Conservation (phyloP, 1,284 basidiomycete genomes). For the Mycosarcoma maydis region DNA sequence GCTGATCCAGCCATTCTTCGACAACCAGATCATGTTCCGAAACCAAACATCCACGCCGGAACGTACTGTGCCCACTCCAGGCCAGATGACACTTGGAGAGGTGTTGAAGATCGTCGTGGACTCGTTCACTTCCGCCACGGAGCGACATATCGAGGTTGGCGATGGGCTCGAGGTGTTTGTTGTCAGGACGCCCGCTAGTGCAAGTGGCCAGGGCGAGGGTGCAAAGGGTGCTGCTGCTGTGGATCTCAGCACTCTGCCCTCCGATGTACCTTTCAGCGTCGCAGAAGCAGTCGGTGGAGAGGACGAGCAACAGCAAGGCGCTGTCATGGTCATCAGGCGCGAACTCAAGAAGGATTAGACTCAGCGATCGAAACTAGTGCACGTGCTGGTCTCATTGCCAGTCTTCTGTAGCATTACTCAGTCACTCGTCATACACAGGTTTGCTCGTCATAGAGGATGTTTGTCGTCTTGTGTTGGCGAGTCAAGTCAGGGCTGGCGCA, state of each 20-base stretch:
- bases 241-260: slow-evolving; percentile 36
- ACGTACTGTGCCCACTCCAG: slow-evolving; percentile 55
- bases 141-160: slow-evolving; percentile 66
- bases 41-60: slow-evolving; percentile 61
- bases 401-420: slow-evolving; percentile 16
- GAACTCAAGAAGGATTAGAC: slow-evolving; percentile 65
- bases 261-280: slow-evolving; percentile 49
- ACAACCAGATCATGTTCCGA: slow-evolving; percentile 66
- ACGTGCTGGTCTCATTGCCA: too few relatives aligned
- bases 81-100: slow-evolving; percentile 54
- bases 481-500: not conserved
- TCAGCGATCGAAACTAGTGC: too few relatives aligned
- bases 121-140: slow-evolving; percentile 64
- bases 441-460: too few relatives aligned
- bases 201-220: not conserved
- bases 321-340: slow-evolving; percentile 62
- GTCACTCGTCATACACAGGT: not conserved
- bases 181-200: slow-evolving; percentile 39
- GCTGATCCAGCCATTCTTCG: slow-evolving; percentile 65
- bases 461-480: too few relatives aligned
- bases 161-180: slow-evolving; percentile 66
- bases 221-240: slow-evolving; percentile 39
- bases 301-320: slow-evolving; percentile 57
- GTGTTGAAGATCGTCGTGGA: slow-evolving; percentile 63
- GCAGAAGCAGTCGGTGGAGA: slow-evolving; percentile 63